phyloP scores from a whole-genome alignment of 306 rosid species.

The Cucurbita maxima region DNA sequence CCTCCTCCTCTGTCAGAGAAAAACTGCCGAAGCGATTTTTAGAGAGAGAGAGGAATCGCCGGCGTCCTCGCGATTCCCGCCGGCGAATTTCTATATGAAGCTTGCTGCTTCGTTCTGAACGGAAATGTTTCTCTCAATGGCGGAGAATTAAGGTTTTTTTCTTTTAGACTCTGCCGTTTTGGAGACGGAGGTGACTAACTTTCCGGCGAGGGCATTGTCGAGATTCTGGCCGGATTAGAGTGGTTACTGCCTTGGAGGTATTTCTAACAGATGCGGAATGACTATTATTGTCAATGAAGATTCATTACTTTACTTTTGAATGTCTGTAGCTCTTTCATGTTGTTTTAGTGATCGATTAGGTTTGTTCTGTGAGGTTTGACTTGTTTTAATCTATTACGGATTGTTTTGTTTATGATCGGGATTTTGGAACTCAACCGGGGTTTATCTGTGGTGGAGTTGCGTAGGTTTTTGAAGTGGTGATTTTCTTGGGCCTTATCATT shows the following conservation, averaged over 20 bases:
- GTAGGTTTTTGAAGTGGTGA: not conserved
- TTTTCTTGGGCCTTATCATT: not conserved
- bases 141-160: not conserved
- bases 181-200: constrained; percentile 1
- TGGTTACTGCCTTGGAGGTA: not conserved
- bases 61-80: constrained; percentile 59
- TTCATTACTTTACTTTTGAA: not conserved
- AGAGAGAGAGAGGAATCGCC: constrained; percentile 30
- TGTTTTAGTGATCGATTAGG: not conserved
- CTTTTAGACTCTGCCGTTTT: not conserved
- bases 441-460: not conserved
- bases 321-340: not conserved
- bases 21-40: constrained; percentile 4
- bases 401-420: not conserved
- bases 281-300: not conserved
- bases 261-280: not conserved
- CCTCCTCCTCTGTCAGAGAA: constrained; percentile 21
- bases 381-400: not conserved
- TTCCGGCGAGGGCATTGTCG: not conserved
- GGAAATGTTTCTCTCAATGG: not conserved
- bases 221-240: not conserved
- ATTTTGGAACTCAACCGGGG: not conserved
- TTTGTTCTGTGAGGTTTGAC: not conserved
- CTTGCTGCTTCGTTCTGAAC: constrained; percentile 6
- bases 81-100: constrained; percentile 11